Evolutionary conservation across 495 filamentous ascomycete genomes (phyloP), one percentile per base, ranked within the genome.

Genomic region (Hyaloscypha variabilis): DNA sequence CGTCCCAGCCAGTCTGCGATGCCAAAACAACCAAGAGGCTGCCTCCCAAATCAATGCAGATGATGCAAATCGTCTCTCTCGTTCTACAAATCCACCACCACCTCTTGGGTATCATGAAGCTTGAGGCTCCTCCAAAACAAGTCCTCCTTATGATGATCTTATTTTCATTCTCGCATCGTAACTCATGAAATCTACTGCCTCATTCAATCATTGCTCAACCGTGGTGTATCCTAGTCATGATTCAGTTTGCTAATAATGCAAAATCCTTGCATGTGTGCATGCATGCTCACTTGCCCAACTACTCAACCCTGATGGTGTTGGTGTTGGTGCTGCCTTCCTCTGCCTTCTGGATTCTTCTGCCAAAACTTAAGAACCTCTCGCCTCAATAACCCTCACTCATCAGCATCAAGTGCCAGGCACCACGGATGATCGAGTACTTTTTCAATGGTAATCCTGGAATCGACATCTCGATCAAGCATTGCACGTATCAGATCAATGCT

Each of bases 391-490:
- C 58, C 42, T 62, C 64, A 67, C 25, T 60, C 54, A 58, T 68
- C 66, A 30, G 64, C 64, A 1, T 62, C 63, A 6, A 25, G 23
- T 0, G 36, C 39, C n/a, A 52, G 26, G 34, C 62, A 64, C 95
- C 95, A 99, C 19, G 88, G 84, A 78, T 97, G 94, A 19, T 91
- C 88, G 63, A 96, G 76, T 14, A 99, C 92, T 72, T 92, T 85
- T 31, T 89, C 87, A 64, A 99, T 96, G 13, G 87, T 89, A 63
- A 92, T 84, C 26, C 95, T 83, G 70, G 88, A 82, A 62, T 91
- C 86, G 28, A 98, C 90, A 73, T 98, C 89, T 19, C 95, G 87
- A 72, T 97, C 85, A 13, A 99, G 87, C 95, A 98, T 98, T 68
- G 84, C 79, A 46, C 91, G 84, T 58, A 99, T 91, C 50, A 99